Evolutionary conservation across 441 rosid genomes (phyloP).

Genomic region (Gossypium gossypioides): DNA sequence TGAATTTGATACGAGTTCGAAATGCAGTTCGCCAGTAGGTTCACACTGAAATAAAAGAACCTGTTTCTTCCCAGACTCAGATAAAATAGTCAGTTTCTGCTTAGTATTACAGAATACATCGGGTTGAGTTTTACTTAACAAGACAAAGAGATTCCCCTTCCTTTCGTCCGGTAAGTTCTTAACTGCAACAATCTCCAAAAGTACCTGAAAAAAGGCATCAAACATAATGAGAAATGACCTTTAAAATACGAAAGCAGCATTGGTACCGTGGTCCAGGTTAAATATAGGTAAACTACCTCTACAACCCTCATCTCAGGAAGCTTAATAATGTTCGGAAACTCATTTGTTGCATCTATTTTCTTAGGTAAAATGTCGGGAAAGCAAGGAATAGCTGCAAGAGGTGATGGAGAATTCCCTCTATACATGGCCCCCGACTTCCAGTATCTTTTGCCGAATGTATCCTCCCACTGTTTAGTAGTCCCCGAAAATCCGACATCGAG

Average conservation of each 20-base stretch:
- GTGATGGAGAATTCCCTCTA: conserved; percentile 53
- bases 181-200: conserved; percentile 62
- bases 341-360: conserved; percentile 20
- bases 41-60: conserved; percentile 70
- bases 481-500: conserved; percentile 68
- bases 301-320: conserved; percentile 32
- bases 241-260: conserved; percentile 1
- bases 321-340: conserved; percentile 24
- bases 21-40: conserved; percentile 55
- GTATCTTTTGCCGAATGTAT: conserved; percentile 63
- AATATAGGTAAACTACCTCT: conserved; percentile 38
- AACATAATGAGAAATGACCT: conserved; percentile 11
- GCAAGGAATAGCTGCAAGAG: conserved; percentile 37
- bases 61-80: conserved; percentile 50
- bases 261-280: not conserved
- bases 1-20: conserved; percentile 52
- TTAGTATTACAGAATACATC: conserved; percentile 49
- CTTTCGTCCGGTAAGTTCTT: conserved; percentile 53
- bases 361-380: conserved; percentile 24
- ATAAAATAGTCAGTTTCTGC: conserved; percentile 45
- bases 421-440: conserved; percentile 95
- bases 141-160: conserved; percentile 49
- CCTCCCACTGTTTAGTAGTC: conserved; percentile 77
- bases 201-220: conserved; percentile 33
- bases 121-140: conserved; percentile 50